Percentiles rank a stretch among this genome's conserved stretches.
phyloP scores from a whole-genome alignment of 257 asterid genomes.

The Lithospermum erythrorhizon region DNA sequence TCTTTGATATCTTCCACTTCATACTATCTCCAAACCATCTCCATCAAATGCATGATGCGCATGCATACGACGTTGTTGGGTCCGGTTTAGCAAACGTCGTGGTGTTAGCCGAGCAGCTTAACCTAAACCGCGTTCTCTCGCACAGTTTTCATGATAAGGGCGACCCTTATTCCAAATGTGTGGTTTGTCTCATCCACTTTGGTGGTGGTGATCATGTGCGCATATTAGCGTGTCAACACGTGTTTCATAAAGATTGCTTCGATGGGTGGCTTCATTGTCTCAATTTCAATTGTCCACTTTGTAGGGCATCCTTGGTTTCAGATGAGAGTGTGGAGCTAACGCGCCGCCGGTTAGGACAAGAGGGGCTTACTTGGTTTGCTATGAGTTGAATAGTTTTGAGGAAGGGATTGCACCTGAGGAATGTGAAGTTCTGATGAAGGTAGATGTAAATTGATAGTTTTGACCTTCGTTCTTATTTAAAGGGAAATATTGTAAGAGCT shows the following conservation, averaged over 20 bases:
- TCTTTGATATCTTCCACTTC: constrained; percentile 21
- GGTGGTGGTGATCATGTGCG: constrained; percentile 57
- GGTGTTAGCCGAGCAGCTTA: constrained; percentile 51
- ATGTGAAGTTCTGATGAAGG: no score
- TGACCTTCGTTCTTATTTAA: no score
- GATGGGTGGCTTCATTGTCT: constrained; percentile 74
- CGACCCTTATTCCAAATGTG: constrained; percentile 29
- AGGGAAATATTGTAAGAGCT: no score
- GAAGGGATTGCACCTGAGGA: no score
- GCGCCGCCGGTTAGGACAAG: no score
- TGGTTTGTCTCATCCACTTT: constrained; percentile 55
- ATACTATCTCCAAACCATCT: no score
- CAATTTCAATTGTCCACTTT: constrained; percentile 63
- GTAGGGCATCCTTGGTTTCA: constrained; percentile 40
- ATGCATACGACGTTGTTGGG: constrained; percentile 37
- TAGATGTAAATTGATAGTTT: no score
- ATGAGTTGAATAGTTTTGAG: no score
- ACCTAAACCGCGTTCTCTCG: constrained; percentile 44
- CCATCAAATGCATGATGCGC: constrained; percentile 9
- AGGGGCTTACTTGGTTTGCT: no score
- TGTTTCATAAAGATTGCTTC: constrained; percentile 67
- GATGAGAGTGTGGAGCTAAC: constrained; percentile 30
- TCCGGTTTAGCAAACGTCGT: constrained; percentile 42
- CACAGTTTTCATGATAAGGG: constrained; percentile 4
- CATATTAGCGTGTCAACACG: constrained; percentile 52